Evolutionary conservation across 345 rosid species (phyloP).

Genomic region (Clausena lansium): DNA sequence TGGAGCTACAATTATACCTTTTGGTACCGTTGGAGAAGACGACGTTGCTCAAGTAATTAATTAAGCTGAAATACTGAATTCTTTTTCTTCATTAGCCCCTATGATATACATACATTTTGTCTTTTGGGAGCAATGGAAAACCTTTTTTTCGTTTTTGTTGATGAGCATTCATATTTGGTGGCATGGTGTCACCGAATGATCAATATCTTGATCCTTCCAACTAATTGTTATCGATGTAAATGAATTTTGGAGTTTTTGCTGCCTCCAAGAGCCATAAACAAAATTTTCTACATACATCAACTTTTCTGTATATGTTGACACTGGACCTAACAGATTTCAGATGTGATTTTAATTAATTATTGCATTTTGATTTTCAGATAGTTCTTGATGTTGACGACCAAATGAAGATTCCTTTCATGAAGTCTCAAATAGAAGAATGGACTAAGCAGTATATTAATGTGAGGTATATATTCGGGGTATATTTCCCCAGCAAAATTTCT

Average conservation of each 20-base stretch:
- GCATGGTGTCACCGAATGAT: no score
- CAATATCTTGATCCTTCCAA: no score
- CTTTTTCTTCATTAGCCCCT: not conserved
- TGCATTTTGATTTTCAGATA: slow-evolving; percentile 25
- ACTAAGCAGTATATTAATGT: slow-evolving; percentile 5
- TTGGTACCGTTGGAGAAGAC: slow-evolving; percentile 77
- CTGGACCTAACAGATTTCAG: no score
- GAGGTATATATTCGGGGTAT: slow-evolving; percentile 28
- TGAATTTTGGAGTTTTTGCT: no score
- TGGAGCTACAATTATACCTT: slow-evolving; percentile 78
- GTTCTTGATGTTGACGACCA: slow-evolving; percentile 44
- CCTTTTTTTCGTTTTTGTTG: no score
- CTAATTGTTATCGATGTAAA: no score
- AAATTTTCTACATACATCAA: no score
- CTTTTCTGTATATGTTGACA: not conserved
- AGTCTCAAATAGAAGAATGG: slow-evolving; percentile 22
- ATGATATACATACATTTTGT: not conserved
- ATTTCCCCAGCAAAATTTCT: not conserved
- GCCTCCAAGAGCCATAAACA: not conserved
- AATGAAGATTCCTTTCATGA: slow-evolving; percentile 43
- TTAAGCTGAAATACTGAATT: not conserved
- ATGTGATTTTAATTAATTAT: not conserved
- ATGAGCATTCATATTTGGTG: no score
- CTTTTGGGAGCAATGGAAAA: no score
- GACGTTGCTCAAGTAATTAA: slow-evolving; percentile 61